Percentiles rank a stretch among this genome's conserved stretches.
Conservation (phyloP, 1,284 basidiomycete genomes). For the Leccinum holopus region DNA sequence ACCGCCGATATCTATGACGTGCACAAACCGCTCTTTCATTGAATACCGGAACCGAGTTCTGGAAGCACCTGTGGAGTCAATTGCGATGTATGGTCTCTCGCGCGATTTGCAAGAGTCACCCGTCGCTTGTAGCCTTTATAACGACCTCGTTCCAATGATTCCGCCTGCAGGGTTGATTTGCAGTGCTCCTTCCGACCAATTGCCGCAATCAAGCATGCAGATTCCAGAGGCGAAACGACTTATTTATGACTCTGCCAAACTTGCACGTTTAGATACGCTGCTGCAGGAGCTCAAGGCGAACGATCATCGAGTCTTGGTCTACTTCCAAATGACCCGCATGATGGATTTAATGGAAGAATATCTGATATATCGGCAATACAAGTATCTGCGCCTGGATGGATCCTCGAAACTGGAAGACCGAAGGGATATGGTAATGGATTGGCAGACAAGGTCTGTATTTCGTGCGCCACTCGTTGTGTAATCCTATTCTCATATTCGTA, state of each 20-base stretch:
- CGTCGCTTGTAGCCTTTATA: constrained; percentile 52
- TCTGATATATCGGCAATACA: constrained; percentile 96
- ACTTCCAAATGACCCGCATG: constrained; percentile 99
- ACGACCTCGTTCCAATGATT: constrained; percentile 59
- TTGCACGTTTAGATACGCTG: constrained; percentile 86
- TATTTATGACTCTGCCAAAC: constrained; percentile 96
- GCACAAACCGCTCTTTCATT: constrained; percentile 77
- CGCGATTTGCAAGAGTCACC: constrained; percentile 64
- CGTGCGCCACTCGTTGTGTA: constrained; percentile 1
- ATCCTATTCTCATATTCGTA: constrained; percentile 33
- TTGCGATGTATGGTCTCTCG: constrained; percentile 86
- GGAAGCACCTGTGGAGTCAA: constrained; percentile 69
- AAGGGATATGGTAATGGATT: constrained; percentile 99
- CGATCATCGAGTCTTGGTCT: constrained; percentile 94
- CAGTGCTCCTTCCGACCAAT: constrained; percentile 69
- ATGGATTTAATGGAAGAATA: constrained; percentile 99
- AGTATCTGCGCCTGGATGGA: constrained; percentile 95
- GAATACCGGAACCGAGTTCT: constrained; percentile 64
- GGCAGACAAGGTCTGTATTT: constrained; percentile 87
- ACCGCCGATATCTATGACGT: constrained; percentile 75
- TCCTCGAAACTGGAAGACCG: constrained; percentile 95
- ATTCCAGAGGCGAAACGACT: constrained; percentile 96
- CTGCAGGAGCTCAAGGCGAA: constrained; percentile 91
- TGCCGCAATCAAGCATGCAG: constrained; percentile 85
- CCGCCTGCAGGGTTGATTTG: constrained; percentile 70